Percentiles rank a stretch among this genome's conserved stretches.
phyloP scores from a whole-genome alignment of 2,329 filamentous ascomycete species.

The Curvularia verruculosa region DNA sequence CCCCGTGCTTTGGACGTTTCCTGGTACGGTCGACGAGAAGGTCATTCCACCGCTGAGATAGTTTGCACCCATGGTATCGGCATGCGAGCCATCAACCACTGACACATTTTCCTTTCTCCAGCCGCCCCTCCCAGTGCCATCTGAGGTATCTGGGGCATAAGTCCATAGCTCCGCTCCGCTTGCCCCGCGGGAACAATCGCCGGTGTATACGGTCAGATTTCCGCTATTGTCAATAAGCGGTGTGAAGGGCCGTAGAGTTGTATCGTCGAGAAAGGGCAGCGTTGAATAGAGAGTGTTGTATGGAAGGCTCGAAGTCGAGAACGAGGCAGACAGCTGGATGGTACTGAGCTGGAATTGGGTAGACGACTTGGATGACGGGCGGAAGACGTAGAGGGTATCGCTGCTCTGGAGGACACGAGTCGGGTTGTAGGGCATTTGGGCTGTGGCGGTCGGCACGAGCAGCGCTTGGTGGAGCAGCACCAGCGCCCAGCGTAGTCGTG shows the following conservation, averaged over 20 bases:
- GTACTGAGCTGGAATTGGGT: slow-evolving; percentile 63
- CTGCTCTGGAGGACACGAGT: slow-evolving; percentile 70
- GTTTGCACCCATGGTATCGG: slow-evolving; percentile 55
- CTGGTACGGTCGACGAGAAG: slow-evolving; percentile 68
- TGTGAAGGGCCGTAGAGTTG: slow-evolving; percentile 65
- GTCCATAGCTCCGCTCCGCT: slow-evolving; percentile 68
- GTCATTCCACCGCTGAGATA: slow-evolving; percentile 67
- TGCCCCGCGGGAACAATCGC: slow-evolving; percentile 67
- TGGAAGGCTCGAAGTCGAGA: slow-evolving; percentile 56
- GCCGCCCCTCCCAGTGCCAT: slow-evolving; percentile 56
- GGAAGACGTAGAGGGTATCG: slow-evolving; percentile 73
- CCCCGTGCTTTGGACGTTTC: slow-evolving; percentile 59
- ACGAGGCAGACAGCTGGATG: slow-evolving; percentile 66
- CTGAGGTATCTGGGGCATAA: slow-evolving; percentile 59
- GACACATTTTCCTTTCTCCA: slow-evolving; percentile 59
- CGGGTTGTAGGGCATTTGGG: slow-evolving; percentile 74
- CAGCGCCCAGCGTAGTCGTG: slow-evolving; percentile 3
- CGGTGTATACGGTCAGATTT: slow-evolving; percentile 74
- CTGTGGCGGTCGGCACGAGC: slow-evolving; percentile 20
- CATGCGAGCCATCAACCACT: slow-evolving; percentile 43
- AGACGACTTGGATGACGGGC: slow-evolving; percentile 57
- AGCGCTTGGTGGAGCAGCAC: background rate
- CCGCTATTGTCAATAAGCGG: slow-evolving; percentile 71
- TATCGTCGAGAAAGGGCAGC: slow-evolving; percentile 67
- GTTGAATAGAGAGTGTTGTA: slow-evolving; percentile 59